phyloP scores from a whole-genome alignment of 768 basidiomycete species.

The Pleurotus ostreatus region DNA sequence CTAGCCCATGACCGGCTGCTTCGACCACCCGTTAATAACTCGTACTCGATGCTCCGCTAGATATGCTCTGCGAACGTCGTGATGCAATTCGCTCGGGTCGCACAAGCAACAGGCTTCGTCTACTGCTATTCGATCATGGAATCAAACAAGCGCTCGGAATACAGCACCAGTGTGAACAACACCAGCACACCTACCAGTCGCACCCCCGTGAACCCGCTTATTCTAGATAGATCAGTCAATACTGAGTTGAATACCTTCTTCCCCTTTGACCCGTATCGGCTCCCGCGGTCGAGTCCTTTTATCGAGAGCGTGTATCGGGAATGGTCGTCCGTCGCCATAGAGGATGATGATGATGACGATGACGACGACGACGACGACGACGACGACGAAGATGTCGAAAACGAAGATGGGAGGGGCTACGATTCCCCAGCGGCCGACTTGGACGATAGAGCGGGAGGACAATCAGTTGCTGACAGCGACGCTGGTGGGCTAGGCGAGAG shows the following conservation, averaged over 20 bases:
- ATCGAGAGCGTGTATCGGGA: conserved; percentile 86
- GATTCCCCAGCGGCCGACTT: conserved; percentile 7
- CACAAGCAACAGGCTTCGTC: conserved; percentile 85
- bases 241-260: conserved; percentile 91
- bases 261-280: conserved; percentile 96
- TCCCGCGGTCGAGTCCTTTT: conserved; percentile 72
- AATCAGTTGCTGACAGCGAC: conserved; percentile 26
- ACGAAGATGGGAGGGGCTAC: conserved; percentile 8
- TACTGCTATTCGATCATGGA: conserved; percentile 95
- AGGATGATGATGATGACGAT: conserved; percentile 69
- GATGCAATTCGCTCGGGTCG: conserved; percentile 88
- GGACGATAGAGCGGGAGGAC: neutral
- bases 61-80: conserved; percentile 90
- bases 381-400: conserved; percentile 28
- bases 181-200: conserved; percentile 11
- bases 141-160: conserved; percentile 72
- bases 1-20: neutral
- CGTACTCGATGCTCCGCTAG: conserved; percentile 30
- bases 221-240: conserved; percentile 36
- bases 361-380: conserved; percentile 53
- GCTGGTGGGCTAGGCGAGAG: conserved; percentile 60
- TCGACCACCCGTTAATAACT: no score
- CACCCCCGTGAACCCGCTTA: conserved; percentile 16
- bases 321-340: conserved; percentile 81
- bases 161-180: conserved; percentile 25